Base-by-base conservation (phyloP, 2,329 filamentous ascomycete genomes). In the Fusarium vanettenii region DNA sequence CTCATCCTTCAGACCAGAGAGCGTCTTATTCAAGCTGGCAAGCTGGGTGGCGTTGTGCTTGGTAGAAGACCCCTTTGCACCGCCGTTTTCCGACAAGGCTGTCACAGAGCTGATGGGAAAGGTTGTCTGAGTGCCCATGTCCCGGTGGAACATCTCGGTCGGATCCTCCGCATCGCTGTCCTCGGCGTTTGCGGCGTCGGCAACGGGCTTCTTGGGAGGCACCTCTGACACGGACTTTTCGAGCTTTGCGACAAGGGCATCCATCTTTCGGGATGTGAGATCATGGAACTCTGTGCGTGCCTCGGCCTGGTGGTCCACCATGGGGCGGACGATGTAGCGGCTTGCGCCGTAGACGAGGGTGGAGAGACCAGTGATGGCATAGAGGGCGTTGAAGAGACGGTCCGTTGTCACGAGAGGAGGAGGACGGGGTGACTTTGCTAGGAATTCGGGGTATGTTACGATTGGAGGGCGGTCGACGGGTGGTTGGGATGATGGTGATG, bases 111-210 rank as follows among this genome's bases (percentile, higher is more conserved):
- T 72, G 31, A 77, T 67, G n/a, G 80, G 76, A 55, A 79, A 77
- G 25, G 90, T 91, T 0, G 94, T 97, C 82, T 97, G 94, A 1
- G 94, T 93, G 73, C 93, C 93, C 69, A 94, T 89, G 79, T 97
- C 94, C 55, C 93, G 90, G 81, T 95, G 93, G 83, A 94, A 97
- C 71, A 95, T 89, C 82, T 96, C 94, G 1, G 92, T 91, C 1
- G 94, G 94, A 76, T 92, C 91, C 70, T 89, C 89, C 67, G 84
- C 86, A 29, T 87, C 88, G 78, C 85, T 88, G 59, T 82, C 77
- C 69, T 84, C 85, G 35, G 80, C 80, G 18, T 75, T 72, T 22
- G 73, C 63, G 16, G 71, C 67, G 10, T 66, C 62, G 31, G 73
- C 55, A 10, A 64, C 59, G 14, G 74, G 43, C 50, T 79, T 76